A percentile compares a stretch with the other conserved stretches of the same genome.
Conservation (phyloP, 164 flowering plant genomes). For the Saururus chinensis region DNA sequence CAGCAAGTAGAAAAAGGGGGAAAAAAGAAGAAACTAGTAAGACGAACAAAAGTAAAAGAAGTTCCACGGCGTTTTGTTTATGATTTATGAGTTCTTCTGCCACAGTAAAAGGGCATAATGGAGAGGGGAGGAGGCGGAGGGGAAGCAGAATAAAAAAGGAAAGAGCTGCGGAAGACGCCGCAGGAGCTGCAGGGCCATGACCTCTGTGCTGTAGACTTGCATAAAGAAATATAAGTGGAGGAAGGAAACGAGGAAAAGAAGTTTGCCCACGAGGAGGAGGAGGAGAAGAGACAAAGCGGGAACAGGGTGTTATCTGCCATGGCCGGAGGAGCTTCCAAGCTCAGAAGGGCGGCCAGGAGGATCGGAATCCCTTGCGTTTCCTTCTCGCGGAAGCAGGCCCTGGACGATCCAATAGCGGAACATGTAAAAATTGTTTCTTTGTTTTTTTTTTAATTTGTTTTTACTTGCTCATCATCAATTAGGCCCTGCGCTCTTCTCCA, state of each 20-base stretch:
- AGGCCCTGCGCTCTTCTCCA: background rate
- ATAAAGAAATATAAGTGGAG: background rate
- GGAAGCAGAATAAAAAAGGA: background rate
- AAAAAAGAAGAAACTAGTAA: background rate
- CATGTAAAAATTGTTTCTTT: constrained; percentile 8
- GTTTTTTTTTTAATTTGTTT: background rate
- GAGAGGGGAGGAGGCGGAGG: background rate
- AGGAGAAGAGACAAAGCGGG: background rate
- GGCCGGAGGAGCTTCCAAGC: constrained; percentile 10
- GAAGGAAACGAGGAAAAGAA: background rate
- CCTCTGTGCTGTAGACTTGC: too few relatives aligned
- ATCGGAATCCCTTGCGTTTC: constrained; percentile 20
- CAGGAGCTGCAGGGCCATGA: background rate
- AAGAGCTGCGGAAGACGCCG: constrained; percentile 1
- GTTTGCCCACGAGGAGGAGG: background rate
- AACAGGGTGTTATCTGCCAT: constrained; percentile 1
- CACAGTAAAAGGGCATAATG: background rate
- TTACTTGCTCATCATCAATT: background rate
- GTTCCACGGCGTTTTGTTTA: background rate
- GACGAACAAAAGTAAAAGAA: background rate
- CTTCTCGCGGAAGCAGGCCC: constrained; percentile 5
- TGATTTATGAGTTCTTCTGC: too few relatives aligned
- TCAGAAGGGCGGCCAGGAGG: constrained; percentile 17
- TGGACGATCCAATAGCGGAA: constrained; percentile 7
- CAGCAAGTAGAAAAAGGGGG: too few relatives aligned